A percentile compares a stretch with the other conserved stretches of the same genome.
phyloP scores from a whole-genome alignment of 2,329 filamentous ascomycete species.

The Boeremia exigua region DNA sequence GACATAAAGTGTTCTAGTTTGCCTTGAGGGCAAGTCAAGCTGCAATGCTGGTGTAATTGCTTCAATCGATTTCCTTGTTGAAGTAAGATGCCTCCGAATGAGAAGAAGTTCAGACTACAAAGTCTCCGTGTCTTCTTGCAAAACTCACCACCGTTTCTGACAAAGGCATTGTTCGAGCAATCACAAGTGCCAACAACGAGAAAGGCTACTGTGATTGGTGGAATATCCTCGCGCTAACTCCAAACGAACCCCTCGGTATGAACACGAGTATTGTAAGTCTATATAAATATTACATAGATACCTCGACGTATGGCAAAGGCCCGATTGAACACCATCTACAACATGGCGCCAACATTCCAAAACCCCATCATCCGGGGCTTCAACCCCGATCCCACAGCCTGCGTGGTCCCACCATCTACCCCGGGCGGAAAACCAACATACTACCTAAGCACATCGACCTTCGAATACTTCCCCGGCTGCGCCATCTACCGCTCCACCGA shows the following conservation, averaged over 20 bases:
- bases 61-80: too few relatives aligned
- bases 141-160: too few relatives aligned
- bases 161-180: too few relatives aligned
- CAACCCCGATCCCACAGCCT: constrained; percentile 58
- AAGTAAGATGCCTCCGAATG: too few relatives aligned
- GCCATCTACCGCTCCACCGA: constrained; percentile 60
- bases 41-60: background rate
- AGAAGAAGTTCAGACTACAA: too few relatives aligned
- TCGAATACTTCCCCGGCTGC: constrained; percentile 59
- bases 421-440: constrained; percentile 10
- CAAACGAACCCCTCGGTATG: constrained; percentile 1
- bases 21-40: background rate
- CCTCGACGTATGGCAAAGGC: too few relatives aligned
- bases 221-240: constrained; percentile 8
- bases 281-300: background rate
- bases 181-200: too few relatives aligned
- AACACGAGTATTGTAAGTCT: background rate
- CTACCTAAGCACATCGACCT: constrained; percentile 53
- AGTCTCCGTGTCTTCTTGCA: too few relatives aligned
- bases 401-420: constrained; percentile 4
- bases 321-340: background rate
- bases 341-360: constrained; percentile 8
- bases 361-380: constrained; percentile 59
- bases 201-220: constrained; percentile 3
- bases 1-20: background rate